phyloP scores from a whole-genome alignment of 2,329 filamentous ascomycete species.

The Fusarium tanahbumbuense region DNA sequence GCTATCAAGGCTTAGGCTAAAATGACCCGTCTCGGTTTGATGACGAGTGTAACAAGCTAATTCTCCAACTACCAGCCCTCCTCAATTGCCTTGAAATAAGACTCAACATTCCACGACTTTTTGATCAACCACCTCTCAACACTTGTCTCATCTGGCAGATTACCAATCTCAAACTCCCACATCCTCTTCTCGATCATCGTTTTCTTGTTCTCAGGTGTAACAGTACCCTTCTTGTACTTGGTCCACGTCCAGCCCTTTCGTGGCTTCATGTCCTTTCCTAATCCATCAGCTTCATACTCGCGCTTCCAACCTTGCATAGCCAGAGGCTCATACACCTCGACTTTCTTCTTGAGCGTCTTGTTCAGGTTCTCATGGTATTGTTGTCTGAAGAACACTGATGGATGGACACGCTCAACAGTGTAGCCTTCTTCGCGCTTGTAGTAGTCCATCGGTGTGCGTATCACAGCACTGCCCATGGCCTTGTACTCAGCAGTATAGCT shows the following conservation, averaged over 20 bases:
- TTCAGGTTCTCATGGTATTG: constrained; percentile 2
- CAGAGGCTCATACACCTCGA: constrained; percentile 1
- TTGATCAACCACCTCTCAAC: constrained; percentile 14
- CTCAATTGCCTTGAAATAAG: constrained; percentile 5
- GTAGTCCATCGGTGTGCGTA: constrained; percentile 2
- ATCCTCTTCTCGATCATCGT: constrained; percentile 5
- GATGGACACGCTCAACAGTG: constrained; percentile 14
- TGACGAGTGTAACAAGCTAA: neutral
- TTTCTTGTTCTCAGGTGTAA: neutral
- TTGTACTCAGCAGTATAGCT: constrained; percentile 8
- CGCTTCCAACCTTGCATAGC: constrained; percentile 12
- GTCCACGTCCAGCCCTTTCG: constrained; percentile 17
- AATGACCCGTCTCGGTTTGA: too few species aligned
- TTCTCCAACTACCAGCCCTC: neutral
- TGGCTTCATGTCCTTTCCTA: neutral
- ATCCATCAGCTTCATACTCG: neutral
- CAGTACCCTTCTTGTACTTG: constrained; percentile 5
- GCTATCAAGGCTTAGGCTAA: too few species aligned
- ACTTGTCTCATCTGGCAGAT: constrained; percentile 2
- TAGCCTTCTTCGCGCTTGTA: constrained; percentile 2
- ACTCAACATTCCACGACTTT: constrained; percentile 11
- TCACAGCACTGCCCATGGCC: constrained; percentile 4
- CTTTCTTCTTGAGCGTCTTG: constrained; percentile 2
- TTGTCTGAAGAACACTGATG: constrained; percentile 9
- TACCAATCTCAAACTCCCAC: constrained; percentile 21